These are phyloP conservation scores for Pichia sorboxylosa DNA, from an alignment of 1,139 yeast genomes.

Conservation along the genomic window DNA sequence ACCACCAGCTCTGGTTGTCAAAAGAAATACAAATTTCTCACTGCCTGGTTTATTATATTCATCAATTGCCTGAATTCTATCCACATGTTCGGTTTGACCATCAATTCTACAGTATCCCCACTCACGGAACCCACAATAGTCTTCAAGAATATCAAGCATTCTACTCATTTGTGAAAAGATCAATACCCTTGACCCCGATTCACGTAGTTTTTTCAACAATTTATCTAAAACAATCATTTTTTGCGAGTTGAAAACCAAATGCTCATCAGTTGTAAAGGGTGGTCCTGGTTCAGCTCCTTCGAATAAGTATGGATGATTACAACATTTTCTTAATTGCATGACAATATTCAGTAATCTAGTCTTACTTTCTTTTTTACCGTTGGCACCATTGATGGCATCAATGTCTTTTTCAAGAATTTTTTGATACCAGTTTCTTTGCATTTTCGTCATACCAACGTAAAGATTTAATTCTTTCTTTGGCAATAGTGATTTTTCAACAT, in stretches of 20 bases:
- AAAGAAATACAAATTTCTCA: conserved; percentile 54
- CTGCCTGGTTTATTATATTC: conserved; percentile 64
- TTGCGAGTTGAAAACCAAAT: conserved; percentile 59
- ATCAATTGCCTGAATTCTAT: conserved; percentile 65
- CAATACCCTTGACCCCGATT: conserved; percentile 64
- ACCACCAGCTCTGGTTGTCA: conserved; percentile 84
- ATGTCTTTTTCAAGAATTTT: conserved; percentile 67
- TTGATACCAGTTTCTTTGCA: conserved; percentile 72
- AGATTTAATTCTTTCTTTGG: conserved; percentile 68
- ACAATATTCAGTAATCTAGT: conserved; percentile 67
- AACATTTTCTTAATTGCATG: conserved; percentile 75
- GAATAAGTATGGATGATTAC: conserved; percentile 72
- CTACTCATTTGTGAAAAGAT: conserved; percentile 78
- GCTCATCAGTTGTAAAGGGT: conserved; percentile 75
- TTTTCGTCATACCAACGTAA: conserved; percentile 62
- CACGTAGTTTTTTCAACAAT: conserved; percentile 46
- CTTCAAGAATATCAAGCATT: conserved; percentile 68
- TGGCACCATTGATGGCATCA: conserved; percentile 75
- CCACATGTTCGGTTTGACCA: conserved; percentile 72
- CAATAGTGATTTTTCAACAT: conserved; percentile 63
- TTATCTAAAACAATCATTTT: conserved; percentile 65
- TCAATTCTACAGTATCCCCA: conserved; percentile 67
- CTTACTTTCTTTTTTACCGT: conserved; percentile 63
- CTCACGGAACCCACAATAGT: conserved; percentile 59
- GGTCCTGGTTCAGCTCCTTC: conserved; percentile 89